These are phyloP conservation scores for Mycena alexandri DNA, from an alignment of 768 basidiomycete genomes.

Conservation along the genomic window DNA sequence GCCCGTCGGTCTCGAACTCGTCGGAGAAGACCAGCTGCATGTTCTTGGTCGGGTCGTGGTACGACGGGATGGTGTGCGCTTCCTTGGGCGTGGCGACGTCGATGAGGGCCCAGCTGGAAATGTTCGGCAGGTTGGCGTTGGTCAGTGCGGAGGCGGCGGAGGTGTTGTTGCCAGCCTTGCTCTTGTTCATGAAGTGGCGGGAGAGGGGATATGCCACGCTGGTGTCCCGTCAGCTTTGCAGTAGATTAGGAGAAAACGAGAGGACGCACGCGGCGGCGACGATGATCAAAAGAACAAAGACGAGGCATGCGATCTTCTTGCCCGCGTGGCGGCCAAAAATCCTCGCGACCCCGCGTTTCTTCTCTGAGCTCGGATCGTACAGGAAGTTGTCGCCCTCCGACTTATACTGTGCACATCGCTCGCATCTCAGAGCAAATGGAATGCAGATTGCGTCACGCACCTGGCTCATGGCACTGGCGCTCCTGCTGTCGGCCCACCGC, in stretches of 20 bases:
- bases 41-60: slow-evolving; percentile 40
- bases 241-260: slow-evolving; percentile 5
- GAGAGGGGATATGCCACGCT: slow-evolving; percentile 27
- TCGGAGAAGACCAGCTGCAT: slow-evolving; percentile 80
- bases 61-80: slow-evolving; percentile 54
- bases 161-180: slow-evolving; percentile 6
- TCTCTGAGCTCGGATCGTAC: too few relatives aligned
- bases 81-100: slow-evolving; percentile 71
- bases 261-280: slow-evolving; percentile 28
- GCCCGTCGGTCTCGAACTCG: slow-evolving; percentile 82
- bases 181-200: slow-evolving; percentile 16
- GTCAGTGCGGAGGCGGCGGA: slow-evolving; percentile 14
- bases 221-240: slow-evolving; percentile 9
- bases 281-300: slow-evolving; percentile 17
- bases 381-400: slow-evolving; percentile 24
- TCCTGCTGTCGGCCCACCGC: slow-evolving; percentile 16
- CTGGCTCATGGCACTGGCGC: slow-evolving; percentile 21
- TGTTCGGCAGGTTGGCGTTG: slow-evolving; percentile 29
- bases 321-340: too few relatives aligned
- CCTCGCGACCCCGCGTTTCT: too few relatives aligned
- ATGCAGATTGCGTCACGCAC: slow-evolving; percentile 24
- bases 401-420: slow-evolving; percentile 18
- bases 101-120: slow-evolving; percentile 32
- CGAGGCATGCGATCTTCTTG: slow-evolving; percentile 21
- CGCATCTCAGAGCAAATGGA: slow-evolving; percentile 18